Conservation (phyloP, 176 grass and related monocot genomes). For the Triticum timopheevii region DNA sequence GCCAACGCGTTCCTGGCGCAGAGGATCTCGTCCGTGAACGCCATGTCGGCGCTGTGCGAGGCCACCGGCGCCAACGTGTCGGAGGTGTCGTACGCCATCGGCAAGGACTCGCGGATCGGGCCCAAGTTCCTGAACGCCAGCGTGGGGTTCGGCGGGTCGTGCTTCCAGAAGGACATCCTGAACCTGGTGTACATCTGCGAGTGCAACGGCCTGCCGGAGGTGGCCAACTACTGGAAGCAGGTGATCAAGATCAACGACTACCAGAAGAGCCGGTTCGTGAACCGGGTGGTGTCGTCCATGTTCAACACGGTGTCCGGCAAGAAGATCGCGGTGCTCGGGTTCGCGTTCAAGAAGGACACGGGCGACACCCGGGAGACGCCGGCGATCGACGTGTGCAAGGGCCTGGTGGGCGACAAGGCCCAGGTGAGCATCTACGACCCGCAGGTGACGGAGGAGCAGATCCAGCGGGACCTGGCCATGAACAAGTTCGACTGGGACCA, state of each 20-base stretch:
- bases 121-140: slow-evolving; percentile 92
- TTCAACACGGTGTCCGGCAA: slow-evolving; percentile 88
- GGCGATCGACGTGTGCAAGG: slow-evolving; percentile 87
- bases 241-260: slow-evolving; percentile 99
- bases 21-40: slow-evolving; percentile 95
- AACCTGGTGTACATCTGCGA: slow-evolving; percentile 96
- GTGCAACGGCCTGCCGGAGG: slow-evolving; percentile 90
- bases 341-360: slow-evolving; percentile 97
- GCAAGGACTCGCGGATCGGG: slow-evolving; percentile 81
- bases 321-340: slow-evolving; percentile 84
- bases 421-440: slow-evolving; percentile 86
- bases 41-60: slow-evolving; percentile 87
- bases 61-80: slow-evolving; percentile 82
- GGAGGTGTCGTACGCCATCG: slow-evolving; percentile 72
- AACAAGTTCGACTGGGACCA: slow-evolving; percentile 98
- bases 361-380: slow-evolving; percentile 93
- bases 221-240: slow-evolving; percentile 96
- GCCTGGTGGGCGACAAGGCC: slow-evolving; percentile 81
- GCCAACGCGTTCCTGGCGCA: slow-evolving; percentile 85
- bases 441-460: slow-evolving; percentile 88
- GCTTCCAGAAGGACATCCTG: slow-evolving; percentile 95
- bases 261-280: slow-evolving; percentile 93
- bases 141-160: slow-evolving; percentile 83
- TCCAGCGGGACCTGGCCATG: slow-evolving; percentile 87
- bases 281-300: slow-evolving; percentile 86